phyloP scores from a whole-genome alignment of 2,329 filamentous ascomycete genomes.

The Colletotrichum costaricense region DNA sequence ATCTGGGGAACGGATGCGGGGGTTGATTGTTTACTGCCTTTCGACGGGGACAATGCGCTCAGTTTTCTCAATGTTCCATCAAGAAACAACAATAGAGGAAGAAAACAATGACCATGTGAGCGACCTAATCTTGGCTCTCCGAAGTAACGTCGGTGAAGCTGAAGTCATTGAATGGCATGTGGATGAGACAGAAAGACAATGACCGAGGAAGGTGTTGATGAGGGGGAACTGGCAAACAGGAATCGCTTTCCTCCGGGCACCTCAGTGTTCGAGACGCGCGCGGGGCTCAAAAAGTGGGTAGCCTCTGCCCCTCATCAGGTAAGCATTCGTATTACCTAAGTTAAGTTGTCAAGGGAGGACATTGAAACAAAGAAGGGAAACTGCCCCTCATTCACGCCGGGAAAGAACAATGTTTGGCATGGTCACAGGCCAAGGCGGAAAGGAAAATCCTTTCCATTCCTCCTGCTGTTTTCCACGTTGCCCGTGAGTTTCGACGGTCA shows the following conservation, averaged over 20 bases:
- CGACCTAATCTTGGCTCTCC: background rate
- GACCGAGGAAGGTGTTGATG: background rate
- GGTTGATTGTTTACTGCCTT: background rate
- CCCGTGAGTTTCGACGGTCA: background rate
- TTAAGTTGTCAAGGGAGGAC: too few species aligned
- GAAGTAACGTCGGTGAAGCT: background rate
- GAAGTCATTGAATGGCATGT: background rate
- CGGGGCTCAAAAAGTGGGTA: background rate
- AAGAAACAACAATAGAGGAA: background rate
- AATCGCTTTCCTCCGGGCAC: background rate
- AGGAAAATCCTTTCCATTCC: background rate
- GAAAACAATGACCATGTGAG: conserved; percentile 21
- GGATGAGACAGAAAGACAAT: background rate
- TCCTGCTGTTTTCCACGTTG: background rate
- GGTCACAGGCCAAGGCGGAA: background rate
- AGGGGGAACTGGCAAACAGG: too few species aligned
- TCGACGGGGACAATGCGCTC: background rate
- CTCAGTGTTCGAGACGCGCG: background rate
- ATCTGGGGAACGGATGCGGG: conserved; percentile 32
- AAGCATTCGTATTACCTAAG: background rate
- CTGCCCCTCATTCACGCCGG: background rate
- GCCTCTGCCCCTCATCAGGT: background rate
- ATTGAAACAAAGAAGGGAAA: background rate
- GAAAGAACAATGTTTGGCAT: background rate
- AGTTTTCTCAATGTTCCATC: conserved; percentile 6